Percentiles rank a stretch among this genome's conserved stretches.
Conservation (phyloP, 305 asterid genomes). For the Solanum hybrid region DNA sequence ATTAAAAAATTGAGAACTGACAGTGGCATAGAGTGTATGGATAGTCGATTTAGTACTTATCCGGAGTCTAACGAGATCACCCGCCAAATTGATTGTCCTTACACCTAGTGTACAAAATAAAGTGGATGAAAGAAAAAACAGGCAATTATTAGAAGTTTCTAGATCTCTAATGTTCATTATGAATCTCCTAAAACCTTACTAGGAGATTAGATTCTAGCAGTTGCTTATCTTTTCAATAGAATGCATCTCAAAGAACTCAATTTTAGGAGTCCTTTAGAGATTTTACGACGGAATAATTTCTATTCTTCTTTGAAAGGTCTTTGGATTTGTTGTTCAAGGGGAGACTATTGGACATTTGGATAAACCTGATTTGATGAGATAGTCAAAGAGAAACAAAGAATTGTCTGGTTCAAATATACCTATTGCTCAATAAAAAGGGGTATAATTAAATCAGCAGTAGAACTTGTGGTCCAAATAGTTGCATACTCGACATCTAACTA, state of each 20-base stretch:
- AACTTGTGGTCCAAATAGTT: neutral
- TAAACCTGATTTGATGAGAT: neutral
- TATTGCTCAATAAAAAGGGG: neutral
- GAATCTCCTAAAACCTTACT: neutral
- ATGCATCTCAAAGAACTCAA: neutral
- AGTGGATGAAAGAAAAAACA: neutral
- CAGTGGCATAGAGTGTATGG: too few species aligned
- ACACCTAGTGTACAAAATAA: neutral
- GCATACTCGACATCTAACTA: neutral
- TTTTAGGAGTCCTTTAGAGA: neutral
- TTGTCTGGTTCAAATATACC: neutral
- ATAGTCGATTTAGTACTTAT: too few species aligned
- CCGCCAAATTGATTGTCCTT: neutral
- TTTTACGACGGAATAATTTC: too few species aligned
- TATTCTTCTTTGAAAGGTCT: neutral
- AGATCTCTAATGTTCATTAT: neutral
- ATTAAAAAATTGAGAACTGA: too few species aligned
- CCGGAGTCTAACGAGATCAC: too few species aligned
- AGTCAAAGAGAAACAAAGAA: neutral
- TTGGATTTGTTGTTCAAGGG: neutral
- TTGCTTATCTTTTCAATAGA: neutral
- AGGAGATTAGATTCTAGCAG: neutral
- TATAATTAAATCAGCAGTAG: neutral
- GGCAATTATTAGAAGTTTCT: too few species aligned
- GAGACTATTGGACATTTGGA: neutral